Evolutionary conservation across 2,329 filamentous ascomycete species (phyloP), one percentile per base, ranked within the genome.

Genomic region (Aspergillus nomiae): DNA sequence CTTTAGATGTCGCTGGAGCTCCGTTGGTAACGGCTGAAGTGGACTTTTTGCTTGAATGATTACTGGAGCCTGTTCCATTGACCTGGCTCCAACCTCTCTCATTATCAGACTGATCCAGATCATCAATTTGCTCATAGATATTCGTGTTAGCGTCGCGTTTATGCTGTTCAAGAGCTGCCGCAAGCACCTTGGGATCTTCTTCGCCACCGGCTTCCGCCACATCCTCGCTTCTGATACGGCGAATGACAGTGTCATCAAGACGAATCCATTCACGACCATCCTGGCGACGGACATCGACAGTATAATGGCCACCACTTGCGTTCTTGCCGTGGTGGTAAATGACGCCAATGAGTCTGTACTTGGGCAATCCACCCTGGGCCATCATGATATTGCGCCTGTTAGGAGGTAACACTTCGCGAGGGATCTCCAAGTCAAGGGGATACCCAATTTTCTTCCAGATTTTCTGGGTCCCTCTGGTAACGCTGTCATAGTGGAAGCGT

Each of bases 391-490:
- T 88, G 59, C 90, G 87, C 75, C 89, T 90, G 72, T 90, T 87
- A 34, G 90, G 88, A 12, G 93, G 90, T 72, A 99, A 90, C 11
- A 92, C 90, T 74, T 98, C 94, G 62, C 90, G 90, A 0, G 95
- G 95, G 66, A 99, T 92, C 75, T 98, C 94, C 57, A 99, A 84
- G 73, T 98, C 94, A 32, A 99, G 83, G 0, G 95, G 95, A 73
- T 99, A 99, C 24, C 93, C 94, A 63, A 99, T 85, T 81, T 94
- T 96, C 83, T 98, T 99, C 92, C 94, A 97, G 67, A 98, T 96
- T 83, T 99, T 99, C 73, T 97, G 90, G 0, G 93, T 96, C 28
- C 93, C 93, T 51, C 82, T 83, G 8, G 90, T 91, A 62, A 90
- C 87, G 65, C 89, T 92, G 72, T 98, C 93, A 71, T 97, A 98